A percentile compares a stretch with the other conserved stretches of the same genome.
These are phyloP conservation scores for Salpingoeca rosetta DNA, from an alignment of 78 protist genomes.

Conservation along the genomic window DNA sequence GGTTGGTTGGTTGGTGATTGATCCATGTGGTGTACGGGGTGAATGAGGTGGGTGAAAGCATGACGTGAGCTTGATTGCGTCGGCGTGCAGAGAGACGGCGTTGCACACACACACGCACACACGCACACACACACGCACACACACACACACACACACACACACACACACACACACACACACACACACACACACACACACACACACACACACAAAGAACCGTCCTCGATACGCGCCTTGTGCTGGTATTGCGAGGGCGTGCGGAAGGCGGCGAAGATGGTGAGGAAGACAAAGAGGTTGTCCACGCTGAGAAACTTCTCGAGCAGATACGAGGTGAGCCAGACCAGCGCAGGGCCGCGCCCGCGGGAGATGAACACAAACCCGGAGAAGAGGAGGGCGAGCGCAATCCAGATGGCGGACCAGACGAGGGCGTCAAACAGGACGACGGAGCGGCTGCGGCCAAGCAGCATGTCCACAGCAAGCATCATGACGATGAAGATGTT, in stretches of 20 bases:
- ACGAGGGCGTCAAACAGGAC: not conserved
- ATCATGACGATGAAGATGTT: conserved; percentile 5
- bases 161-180: not conserved
- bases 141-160: no score
- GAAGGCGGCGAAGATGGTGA: conserved; percentile 6
- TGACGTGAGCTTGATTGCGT: no score
- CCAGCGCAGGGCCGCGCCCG: conserved; percentile 1
- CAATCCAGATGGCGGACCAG: conserved; percentile 3
- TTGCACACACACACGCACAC: not conserved
- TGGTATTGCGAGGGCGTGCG: not conserved
- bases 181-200: not conserved
- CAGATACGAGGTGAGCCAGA: conserved; percentile 19
- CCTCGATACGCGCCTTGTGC: no score
- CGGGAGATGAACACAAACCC: not conserved
- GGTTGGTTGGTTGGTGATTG: no score
- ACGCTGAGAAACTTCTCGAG: conserved; percentile 1
- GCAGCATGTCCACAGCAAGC: not conserved
- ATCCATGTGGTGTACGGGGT: no score
- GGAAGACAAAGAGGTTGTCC: conserved; percentile 22
- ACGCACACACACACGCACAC: not conserved
- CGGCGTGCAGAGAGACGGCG: no score
- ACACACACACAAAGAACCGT: not conserved
- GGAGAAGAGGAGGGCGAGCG: not conserved
- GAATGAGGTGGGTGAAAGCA: no score
- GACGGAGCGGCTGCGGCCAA: not conserved